Conservation (phyloP, 805 yeast genomes). For the Yarrowia deformans region DNA sequence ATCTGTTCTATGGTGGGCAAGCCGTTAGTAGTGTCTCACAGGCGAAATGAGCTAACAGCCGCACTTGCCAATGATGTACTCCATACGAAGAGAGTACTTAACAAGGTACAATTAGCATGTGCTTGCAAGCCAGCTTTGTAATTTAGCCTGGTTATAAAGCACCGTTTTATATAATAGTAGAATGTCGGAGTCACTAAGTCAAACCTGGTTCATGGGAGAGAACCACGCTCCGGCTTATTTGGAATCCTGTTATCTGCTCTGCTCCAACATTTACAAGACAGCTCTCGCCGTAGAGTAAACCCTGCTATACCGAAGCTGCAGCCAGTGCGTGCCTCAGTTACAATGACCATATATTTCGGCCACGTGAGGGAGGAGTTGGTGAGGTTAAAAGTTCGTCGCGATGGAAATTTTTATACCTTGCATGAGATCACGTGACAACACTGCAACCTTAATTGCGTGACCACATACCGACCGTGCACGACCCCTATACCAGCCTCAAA, state of each 20-base stretch:
- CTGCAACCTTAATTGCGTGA: background rate
- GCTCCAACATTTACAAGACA: conserved; percentile 39
- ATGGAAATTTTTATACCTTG: background rate
- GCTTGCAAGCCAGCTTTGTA: no score
- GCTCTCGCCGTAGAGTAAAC: conserved; percentile 39
- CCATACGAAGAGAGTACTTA: no score
- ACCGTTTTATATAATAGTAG: background rate
- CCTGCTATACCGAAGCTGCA: conserved; percentile 41
- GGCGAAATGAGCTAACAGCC: background rate
- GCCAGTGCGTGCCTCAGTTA: conserved; percentile 38
- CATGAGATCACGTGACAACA: background rate
- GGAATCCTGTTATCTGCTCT: conserved; percentile 44
- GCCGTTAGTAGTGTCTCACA: background rate
- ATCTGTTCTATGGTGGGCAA: no score
- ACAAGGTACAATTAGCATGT: no score
- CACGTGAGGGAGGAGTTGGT: conserved; percentile 40
- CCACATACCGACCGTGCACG: background rate
- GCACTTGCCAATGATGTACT: background rate
- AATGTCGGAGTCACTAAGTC: conserved; percentile 47
- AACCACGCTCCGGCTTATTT: conserved; percentile 48
- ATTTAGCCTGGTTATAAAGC: no score
- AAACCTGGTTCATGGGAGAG: conserved; percentile 43
- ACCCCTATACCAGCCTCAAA: no score
- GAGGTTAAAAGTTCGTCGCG: conserved; percentile 7
- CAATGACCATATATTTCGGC: conserved; percentile 30